A percentile compares a stretch with the other conserved stretches of the same genome.
These are phyloP conservation scores for Fraxinus xanthoxyloides DNA, from an alignment of 305 asterid genomes.

Conservation along the genomic window DNA sequence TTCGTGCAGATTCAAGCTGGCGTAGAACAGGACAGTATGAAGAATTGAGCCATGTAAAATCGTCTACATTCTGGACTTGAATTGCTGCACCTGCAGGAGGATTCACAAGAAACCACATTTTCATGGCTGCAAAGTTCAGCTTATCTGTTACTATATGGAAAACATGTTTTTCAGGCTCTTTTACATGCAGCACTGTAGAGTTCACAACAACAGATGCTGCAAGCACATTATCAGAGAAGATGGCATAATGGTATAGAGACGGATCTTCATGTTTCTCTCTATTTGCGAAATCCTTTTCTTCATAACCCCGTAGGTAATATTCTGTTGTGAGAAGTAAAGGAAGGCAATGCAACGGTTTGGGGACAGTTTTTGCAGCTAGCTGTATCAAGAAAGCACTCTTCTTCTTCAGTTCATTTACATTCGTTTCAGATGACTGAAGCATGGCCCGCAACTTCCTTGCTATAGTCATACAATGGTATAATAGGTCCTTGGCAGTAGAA, in stretches of 20 bases:
- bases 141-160: conserved; percentile 95
- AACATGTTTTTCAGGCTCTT: conserved; percentile 85
- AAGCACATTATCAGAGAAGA: conserved; percentile 90
- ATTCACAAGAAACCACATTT: conserved; percentile 94
- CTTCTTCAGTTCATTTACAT: conserved; percentile 57
- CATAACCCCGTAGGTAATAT: conserved; percentile 58
- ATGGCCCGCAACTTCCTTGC: conserved; percentile 90
- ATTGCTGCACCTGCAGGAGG: conserved; percentile 73
- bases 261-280: conserved; percentile 84
- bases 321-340: conserved; percentile 83
- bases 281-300: conserved; percentile 53
- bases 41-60: conserved; percentile 92
- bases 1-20: conserved; percentile 90
- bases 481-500: conserved; percentile 80
- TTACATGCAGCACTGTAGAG: conserved; percentile 81
- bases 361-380: conserved; percentile 95
- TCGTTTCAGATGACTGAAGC: conserved; percentile 83
- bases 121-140: conserved; percentile 92
- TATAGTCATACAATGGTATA: conserved; percentile 65
- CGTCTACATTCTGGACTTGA: conserved; percentile 84
- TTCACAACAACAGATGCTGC: conserved; percentile 96
- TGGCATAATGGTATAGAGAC: conserved; percentile 81
- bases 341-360: conserved; percentile 89
- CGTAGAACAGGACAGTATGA: conserved; percentile 94
- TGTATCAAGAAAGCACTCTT: conserved; percentile 90